Evolutionary conservation across 1,284 basidiomycete species (phyloP).

Genomic region (Cystobasidium slooffiae): DNA sequence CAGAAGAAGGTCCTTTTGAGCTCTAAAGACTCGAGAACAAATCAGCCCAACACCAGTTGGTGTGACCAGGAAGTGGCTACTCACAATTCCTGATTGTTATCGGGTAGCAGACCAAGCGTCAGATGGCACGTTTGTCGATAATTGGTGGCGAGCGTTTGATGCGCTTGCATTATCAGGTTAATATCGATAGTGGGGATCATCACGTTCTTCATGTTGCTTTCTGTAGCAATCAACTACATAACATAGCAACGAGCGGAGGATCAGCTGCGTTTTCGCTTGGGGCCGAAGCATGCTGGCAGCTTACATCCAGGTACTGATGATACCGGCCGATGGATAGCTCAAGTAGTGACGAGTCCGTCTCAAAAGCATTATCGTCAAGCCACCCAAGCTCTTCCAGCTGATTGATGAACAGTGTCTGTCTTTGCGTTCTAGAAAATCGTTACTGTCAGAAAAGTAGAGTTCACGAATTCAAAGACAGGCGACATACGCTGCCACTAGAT

Average conservation of each 20-base stretch:
- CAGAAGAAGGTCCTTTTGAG: conserved; percentile 15
- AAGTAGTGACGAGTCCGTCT: conserved; percentile 1
- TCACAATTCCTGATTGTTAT: conserved; percentile 37
- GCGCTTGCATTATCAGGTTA: conserved; percentile 34
- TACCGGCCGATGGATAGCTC: conserved; percentile 36
- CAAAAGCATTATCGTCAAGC: conserved; percentile 20
- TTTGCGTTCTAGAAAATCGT: conserved; percentile 2
- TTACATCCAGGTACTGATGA: conserved; percentile 39
- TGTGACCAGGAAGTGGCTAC: background rate
- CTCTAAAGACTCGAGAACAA: background rate
- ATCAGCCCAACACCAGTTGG: background rate
- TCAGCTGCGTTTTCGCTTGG: no score
- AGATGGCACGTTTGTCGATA: conserved; percentile 24
- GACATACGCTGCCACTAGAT: conserved; percentile 31
- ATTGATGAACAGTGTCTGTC: conserved; percentile 29
- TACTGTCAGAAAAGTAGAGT: background rate
- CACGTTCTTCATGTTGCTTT: conserved; percentile 14
- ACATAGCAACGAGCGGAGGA: no score
- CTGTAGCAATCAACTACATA: conserved; percentile 14
- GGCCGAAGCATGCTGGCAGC: background rate
- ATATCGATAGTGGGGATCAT: conserved; percentile 38
- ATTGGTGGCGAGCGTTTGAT: conserved; percentile 17
- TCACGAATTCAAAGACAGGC: background rate
- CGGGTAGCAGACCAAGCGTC: conserved; percentile 25
- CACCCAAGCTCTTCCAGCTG: conserved; percentile 34